Evolutionary conservation across 108 stramenopile genomes (phyloP).

Genomic region (Nitzschia sp.): DNA sequence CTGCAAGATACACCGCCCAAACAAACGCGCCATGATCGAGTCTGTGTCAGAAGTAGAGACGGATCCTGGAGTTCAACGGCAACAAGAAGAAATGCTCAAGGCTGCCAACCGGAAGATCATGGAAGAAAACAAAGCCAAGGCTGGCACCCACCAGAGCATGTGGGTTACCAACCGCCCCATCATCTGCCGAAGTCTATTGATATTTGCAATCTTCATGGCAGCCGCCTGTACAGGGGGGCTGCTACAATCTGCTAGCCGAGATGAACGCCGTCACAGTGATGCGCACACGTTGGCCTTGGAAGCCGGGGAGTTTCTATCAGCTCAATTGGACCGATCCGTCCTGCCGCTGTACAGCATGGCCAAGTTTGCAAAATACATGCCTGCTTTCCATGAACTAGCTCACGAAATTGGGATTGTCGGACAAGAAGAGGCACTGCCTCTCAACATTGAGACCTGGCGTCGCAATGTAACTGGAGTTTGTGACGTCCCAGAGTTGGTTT

Average conservation of each 20-base stretch:
- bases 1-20: background rate
- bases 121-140: no score
- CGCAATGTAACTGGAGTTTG: conserved; percentile 48
- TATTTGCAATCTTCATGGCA: background rate
- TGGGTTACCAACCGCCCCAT: background rate
- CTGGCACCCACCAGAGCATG: no score
- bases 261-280: background rate
- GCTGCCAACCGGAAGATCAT: background rate
- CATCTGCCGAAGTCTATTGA: background rate
- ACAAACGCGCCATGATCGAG: background rate
- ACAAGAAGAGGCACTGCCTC: conserved; percentile 20
- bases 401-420: conserved; percentile 25
- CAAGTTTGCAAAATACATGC: conserved; percentile 40
- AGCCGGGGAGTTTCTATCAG: conserved; percentile 33
- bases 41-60: conserved; percentile 4
- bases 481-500: conserved; percentile 27
- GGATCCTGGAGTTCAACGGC: background rate
- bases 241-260: background rate
- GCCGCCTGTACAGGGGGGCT: background rate
- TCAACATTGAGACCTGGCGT: conserved; percentile 7
- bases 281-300: conserved; percentile 26
- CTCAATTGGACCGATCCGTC: conserved; percentile 36
- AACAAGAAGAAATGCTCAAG: background rate
- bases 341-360: conserved; percentile 44
- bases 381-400: conserved; percentile 33